Evolutionary conservation across 768 basidiomycete genomes (phyloP).

Genomic region (Leucocoprinus leucothites): DNA sequence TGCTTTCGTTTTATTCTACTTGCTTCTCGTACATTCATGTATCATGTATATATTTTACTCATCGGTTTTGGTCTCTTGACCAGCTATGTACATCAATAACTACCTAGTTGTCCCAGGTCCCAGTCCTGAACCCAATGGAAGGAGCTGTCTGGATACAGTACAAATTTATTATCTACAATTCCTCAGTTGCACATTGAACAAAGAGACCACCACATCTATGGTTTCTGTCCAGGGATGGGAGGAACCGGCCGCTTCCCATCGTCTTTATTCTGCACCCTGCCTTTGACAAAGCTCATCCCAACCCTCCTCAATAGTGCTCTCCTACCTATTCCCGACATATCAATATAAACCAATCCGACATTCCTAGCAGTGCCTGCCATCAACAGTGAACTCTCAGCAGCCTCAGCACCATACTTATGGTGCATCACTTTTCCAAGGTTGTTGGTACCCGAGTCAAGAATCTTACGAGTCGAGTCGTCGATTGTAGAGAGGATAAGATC

Average conservation of each 20-base stretch:
- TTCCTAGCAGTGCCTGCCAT: constrained; percentile 67
- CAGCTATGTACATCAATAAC: constrained; percentile 3
- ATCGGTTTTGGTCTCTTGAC: neutral
- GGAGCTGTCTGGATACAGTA: no score
- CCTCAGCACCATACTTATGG: constrained; percentile 64
- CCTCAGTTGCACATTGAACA: neutral
- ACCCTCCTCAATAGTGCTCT: constrained; percentile 64
- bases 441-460: constrained; percentile 49
- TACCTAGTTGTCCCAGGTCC: neutral
- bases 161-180: neutral
- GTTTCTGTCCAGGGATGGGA: constrained; percentile 9
- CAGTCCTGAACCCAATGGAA: no score
- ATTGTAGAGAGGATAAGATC: constrained; percentile 64
- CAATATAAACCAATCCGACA: constrained; percentile 74
- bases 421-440: constrained; percentile 47
- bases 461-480: constrained; percentile 51
- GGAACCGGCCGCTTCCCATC: constrained; percentile 2
- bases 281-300: constrained; percentile 56
- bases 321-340: constrained; percentile 69
- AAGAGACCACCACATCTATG: neutral
- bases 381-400: constrained; percentile 54
- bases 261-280: constrained; percentile 20
- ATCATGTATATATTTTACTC: neutral
- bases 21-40: neutral
- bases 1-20: neutral